Conservation (phyloP, 2,329 filamentous ascomycete genomes). For the Taxawa tesnikishii region DNA sequence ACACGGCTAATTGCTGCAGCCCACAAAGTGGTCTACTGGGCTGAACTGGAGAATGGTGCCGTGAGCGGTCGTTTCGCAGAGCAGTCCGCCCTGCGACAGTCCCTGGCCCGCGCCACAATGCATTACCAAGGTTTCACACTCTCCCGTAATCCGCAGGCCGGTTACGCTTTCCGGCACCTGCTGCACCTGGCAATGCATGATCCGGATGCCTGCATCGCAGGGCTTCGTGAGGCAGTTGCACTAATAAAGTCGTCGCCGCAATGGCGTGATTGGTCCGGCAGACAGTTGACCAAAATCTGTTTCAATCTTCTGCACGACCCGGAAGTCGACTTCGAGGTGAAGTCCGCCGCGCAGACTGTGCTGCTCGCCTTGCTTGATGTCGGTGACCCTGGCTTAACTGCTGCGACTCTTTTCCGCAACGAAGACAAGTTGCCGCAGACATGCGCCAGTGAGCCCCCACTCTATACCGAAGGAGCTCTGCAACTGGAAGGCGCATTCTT, state of each 20-base stretch:
- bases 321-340: conserved; percentile 2
- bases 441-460: neutral
- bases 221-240: conserved; percentile 1
- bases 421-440: neutral
- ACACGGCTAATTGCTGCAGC: no score
- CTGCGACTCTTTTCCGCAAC: neutral
- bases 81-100: conserved; percentile 3
- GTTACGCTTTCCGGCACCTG: no score
- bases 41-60: no score
- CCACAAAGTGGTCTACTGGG: no score
- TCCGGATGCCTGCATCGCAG: conserved; percentile 4
- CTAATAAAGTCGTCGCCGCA: neutral
- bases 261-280: neutral
- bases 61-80: conserved; percentile 4
- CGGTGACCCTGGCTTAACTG: neutral
- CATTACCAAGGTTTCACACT: neutral
- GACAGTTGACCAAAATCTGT: neutral
- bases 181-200: conserved; percentile 1
- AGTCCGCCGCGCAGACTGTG: conserved; percentile 5
- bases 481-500: neutral
- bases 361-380: conserved; percentile 1
- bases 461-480: neutral
- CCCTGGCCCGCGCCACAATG: neutral
- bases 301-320: conserved; percentile 1
- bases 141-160: no score